Evolutionary conservation across 352 stramenopile species (phyloP), one percentile per base, ranked within the genome.

Genomic region (Phytopythium ostracodes): DNA sequence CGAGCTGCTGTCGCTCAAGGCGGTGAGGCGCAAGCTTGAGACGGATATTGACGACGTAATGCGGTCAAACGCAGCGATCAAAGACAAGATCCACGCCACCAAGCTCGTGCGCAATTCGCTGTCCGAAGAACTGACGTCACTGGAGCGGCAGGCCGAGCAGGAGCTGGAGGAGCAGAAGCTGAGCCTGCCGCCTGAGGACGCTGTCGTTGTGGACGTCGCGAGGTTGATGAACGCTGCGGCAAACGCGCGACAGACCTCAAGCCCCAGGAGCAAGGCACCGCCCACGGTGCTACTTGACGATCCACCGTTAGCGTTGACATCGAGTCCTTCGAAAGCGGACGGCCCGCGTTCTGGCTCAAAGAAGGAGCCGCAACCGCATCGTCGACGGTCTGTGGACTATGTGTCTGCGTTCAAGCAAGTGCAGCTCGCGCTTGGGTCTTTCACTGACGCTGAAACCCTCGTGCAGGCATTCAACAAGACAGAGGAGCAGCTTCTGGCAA

Each of bases 401-500:
- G 35, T 36, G 17, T 4, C 11, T 1, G 14, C 15, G 8, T 46
- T 44, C 17, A 20, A 59, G 35, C 38, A 46, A 25, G 25, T 54
- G 14, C 47, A 54, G 25, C 14, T 36, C 25, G 11, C 47, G 47
- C 24, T 54, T 8, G 47, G 47, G 7, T 36, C 47, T 5, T 54
- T 54, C 15, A 6, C 47, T 8, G 17, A 36, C 17, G 25, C 47
- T 11, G 47, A 54, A 18, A 25, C 36, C 25, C 15, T 54, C 72
- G 20, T 63, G 87, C 20, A 73, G 64, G 0, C 64, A 60, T 36
- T 38, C 57, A 17, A 58, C 53, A 46, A 67, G 15, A 82, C 72
- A 0, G 83, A 92, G 49, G 72, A 89, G 53, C 73, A 87, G 50
- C 60, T 92, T 6, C 60, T 92, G 2, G 85, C 80, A 5, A 87